Percentiles rank a stretch among this genome's conserved stretches.
These are phyloP conservation scores for Aspergillus novoparasiticus DNA, from an alignment of 2,329 filamentous ascomycete species.

Conservation along the genomic window DNA sequence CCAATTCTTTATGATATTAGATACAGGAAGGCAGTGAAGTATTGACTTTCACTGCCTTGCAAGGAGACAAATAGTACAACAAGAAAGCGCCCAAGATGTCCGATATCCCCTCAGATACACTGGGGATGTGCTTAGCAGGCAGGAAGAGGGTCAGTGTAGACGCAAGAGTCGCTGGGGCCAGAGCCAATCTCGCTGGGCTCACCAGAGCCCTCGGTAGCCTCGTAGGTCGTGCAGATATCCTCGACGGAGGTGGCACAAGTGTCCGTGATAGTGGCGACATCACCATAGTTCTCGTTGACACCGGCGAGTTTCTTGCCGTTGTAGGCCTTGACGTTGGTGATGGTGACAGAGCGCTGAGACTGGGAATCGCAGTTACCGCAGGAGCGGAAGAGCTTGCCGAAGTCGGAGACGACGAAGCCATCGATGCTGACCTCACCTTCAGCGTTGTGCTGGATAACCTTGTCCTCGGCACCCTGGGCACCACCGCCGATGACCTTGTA, in stretches of 20 bases:
- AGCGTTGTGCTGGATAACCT: slow-evolving; percentile 41
- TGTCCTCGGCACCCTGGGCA: slow-evolving; percentile 36
- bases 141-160: slow-evolving; percentile 16
- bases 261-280: slow-evolving; percentile 30
- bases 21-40: neutral
- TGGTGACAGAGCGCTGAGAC: slow-evolving; percentile 33
- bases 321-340: slow-evolving; percentile 37
- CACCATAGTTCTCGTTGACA: slow-evolving; percentile 46
- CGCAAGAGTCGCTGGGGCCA: slow-evolving; percentile 36
- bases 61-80: neutral
- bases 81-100: neutral
- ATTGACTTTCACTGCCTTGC: neutral
- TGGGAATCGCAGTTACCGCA: slow-evolving; percentile 49
- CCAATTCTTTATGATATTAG: neutral
- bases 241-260: slow-evolving; percentile 32
- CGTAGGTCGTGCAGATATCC: slow-evolving; percentile 39
- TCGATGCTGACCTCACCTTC: slow-evolving; percentile 35
- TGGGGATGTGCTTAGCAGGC: neutral
- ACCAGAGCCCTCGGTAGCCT: slow-evolving; percentile 36
- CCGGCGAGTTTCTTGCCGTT: slow-evolving; percentile 31
- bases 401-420: slow-evolving; percentile 43
- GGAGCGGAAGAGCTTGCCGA: slow-evolving; percentile 50
- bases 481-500: slow-evolving; percentile 41
- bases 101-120: neutral
- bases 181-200: slow-evolving; percentile 35